phyloP scores from a whole-genome alignment of 1,284 basidiomycete genomes.

The Boletellus sp. region DNA sequence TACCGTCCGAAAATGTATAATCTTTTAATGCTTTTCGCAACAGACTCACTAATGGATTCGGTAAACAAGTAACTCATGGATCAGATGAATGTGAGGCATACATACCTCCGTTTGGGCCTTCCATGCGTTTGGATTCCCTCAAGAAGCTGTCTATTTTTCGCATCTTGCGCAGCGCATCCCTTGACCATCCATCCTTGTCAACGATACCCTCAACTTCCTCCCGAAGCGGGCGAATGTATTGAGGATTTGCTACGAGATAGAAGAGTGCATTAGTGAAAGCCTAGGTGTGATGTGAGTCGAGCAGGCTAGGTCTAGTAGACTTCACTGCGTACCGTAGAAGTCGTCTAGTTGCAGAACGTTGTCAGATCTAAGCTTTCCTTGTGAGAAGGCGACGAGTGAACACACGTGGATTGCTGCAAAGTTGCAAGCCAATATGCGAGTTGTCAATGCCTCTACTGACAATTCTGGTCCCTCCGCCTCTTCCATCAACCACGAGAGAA shows the following conservation, averaged over 20 bases:
- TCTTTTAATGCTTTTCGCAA: not conserved
- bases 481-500: not conserved
- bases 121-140: conserved; percentile 38
- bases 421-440: not conserved
- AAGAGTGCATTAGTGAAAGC: conserved; percentile 37
- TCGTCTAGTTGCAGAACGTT: conserved; percentile 5
- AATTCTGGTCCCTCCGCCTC: not conserved
- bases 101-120: conserved; percentile 21
- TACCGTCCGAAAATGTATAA: not conserved
- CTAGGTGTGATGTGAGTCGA: conserved; percentile 5
- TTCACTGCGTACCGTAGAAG: conserved; percentile 13
- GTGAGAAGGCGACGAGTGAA: not conserved
- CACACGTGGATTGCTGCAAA: not conserved
- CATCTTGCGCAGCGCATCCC: conserved; percentile 39
- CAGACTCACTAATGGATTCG: not conserved
- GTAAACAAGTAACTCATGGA: not conserved
- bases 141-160: conserved; percentile 47
- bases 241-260: conserved; percentile 36
- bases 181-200: conserved; percentile 42
- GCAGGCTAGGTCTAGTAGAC: too few species aligned
- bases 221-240: conserved; percentile 38
- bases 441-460: not conserved
- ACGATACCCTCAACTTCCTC: conserved; percentile 41
- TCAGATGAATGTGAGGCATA: not conserved
- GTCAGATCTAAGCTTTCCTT: not conserved